These are phyloP conservation scores for Penstemon newberryi DNA, from an alignment of 257 asterid genomes.

Conservation along the genomic window DNA sequence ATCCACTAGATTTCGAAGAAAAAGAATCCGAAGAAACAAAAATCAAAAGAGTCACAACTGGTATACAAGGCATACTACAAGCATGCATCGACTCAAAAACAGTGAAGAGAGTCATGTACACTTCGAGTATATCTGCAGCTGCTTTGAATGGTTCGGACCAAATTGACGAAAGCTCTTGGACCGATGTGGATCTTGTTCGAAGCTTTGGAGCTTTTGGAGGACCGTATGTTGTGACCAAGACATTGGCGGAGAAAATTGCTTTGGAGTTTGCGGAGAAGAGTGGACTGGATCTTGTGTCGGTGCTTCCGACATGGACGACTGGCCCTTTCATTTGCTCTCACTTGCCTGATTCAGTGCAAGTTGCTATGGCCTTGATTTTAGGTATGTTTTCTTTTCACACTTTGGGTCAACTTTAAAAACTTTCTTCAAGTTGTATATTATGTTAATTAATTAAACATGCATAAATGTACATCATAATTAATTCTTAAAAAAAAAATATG, in stretches of 20 bases:
- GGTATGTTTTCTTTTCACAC: constrained; percentile 28
- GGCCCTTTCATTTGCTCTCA: constrained; percentile 55
- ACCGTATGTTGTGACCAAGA: constrained; percentile 40
- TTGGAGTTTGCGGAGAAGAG: constrained; percentile 42
- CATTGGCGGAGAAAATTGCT: constrained; percentile 42
- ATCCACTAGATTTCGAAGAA: constrained; percentile 38
- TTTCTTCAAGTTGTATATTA: no score
- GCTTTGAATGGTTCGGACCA: constrained; percentile 18
- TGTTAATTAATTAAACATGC: no score
- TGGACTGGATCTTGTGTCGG: constrained; percentile 50
- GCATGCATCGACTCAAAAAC: constrained; percentile 37
- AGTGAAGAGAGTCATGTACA: constrained; percentile 35
- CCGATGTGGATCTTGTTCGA: constrained; percentile 33
- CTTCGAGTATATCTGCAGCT: constrained; percentile 30
- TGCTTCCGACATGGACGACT: constrained; percentile 46
- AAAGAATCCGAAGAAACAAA: constrained; percentile 37
- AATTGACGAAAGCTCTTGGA: constrained; percentile 43
- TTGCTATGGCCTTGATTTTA: constrained; percentile 38
- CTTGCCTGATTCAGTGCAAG: constrained; percentile 36
- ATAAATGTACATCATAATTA: background rate
- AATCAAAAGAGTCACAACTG: constrained; percentile 25
- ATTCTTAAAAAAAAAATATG: no score
- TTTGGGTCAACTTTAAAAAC: no score
- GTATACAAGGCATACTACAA: constrained; percentile 33
- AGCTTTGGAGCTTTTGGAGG: constrained; percentile 21